Evolutionary conservation across 768 basidiomycete genomes (phyloP).

Genomic region (Guyanaporus albipodus): DNA sequence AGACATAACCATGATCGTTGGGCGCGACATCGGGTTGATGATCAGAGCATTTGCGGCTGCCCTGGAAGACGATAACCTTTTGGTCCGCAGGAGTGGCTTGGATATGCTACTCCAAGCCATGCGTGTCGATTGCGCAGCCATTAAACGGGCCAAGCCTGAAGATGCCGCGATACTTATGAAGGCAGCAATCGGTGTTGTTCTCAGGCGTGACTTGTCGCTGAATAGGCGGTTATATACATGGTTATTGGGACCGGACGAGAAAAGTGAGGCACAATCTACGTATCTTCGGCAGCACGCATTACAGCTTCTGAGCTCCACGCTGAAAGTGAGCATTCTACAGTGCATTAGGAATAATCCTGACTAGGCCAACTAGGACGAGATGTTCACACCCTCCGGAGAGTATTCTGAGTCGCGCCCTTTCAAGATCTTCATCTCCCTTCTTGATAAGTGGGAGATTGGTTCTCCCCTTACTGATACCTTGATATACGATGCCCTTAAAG

Average conservation of each 20-base stretch:
- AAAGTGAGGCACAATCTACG: constrained; percentile 64
- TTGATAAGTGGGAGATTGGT: constrained; percentile 98
- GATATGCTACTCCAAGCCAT: constrained; percentile 81
- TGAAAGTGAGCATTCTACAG: constrained; percentile 49
- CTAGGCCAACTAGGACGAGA: constrained; percentile 54
- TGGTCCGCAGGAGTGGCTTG: constrained; percentile 82
- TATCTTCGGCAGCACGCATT: constrained; percentile 70
- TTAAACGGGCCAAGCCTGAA: constrained; percentile 62
- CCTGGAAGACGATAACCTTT: constrained; percentile 88
- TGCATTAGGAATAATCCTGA: constrained; percentile 10
- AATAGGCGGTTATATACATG: constrained; percentile 92
- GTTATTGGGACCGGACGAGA: constrained; percentile 83
- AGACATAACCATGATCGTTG: constrained; percentile 72
- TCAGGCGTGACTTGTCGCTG: constrained; percentile 87
- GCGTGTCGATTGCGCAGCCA: constrained; percentile 64
- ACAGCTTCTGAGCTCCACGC: constrained; percentile 62
- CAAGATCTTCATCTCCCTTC: constrained; percentile 90
- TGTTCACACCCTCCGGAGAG: constrained; percentile 65
- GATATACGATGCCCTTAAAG: constrained; percentile 74
- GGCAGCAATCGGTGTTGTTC: constrained; percentile 81
- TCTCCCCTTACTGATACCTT: constrained; percentile 71
- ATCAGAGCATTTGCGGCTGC: constrained; percentile 88
- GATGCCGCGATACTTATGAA: constrained; percentile 84
- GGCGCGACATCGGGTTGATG: constrained; percentile 88
- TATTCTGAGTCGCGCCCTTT: constrained; percentile 84